Evolutionary conservation across 768 basidiomycete species (phyloP), one percentile per base, ranked within the genome.

Genomic region (Phaeotremella fagi): DNA sequence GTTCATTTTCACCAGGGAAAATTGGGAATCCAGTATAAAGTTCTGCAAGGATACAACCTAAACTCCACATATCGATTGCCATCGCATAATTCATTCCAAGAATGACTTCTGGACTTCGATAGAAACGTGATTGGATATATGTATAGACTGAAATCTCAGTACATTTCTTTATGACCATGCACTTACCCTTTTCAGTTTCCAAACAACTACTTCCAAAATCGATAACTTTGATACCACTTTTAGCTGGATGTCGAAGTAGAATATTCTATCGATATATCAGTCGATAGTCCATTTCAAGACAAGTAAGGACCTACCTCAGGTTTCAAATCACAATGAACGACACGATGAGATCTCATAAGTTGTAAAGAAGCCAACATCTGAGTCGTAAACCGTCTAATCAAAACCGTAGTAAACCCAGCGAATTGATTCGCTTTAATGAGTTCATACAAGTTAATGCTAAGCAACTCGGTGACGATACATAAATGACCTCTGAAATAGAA

Each of bases 41-140:
- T 75, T 99, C 95, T 15, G 95, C 95, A 48, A 99, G 79, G 58
- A 99, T 99, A 68, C 95, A 99, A 2, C 95, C 95, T 62, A 99
- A 75, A 78, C 90, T 94, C 95, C 95, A 99, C 92, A 99, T 99
- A 72, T 98, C 90, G 59, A 92, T 94, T 28, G 88, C 91, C 90
- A 95, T 98, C 71, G 94, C 90, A 74, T 99, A 99, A 73, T 91
- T 95, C 87, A 94, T 89, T 48, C 95, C 95, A 33, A 99, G 82
- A 51, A 99, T 99, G 63, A 99, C 94, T 76, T 99, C 95, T 2
- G 95, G 95, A 18, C 91, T 95, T n/a, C 95, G 90, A 77, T 99
- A 99, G 79, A 99, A 99, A 36, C 95, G 88, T 77, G 90, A 94
- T 75, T 98, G 95, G 60, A 99, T 98, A 71, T 99, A 99, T 1